Percentiles rank a stretch among this genome's conserved stretches.
These are phyloP conservation scores for Collybiopsis luxurians DNA, from an alignment of 768 basidiomycete species.

Conservation along the genomic window DNA sequence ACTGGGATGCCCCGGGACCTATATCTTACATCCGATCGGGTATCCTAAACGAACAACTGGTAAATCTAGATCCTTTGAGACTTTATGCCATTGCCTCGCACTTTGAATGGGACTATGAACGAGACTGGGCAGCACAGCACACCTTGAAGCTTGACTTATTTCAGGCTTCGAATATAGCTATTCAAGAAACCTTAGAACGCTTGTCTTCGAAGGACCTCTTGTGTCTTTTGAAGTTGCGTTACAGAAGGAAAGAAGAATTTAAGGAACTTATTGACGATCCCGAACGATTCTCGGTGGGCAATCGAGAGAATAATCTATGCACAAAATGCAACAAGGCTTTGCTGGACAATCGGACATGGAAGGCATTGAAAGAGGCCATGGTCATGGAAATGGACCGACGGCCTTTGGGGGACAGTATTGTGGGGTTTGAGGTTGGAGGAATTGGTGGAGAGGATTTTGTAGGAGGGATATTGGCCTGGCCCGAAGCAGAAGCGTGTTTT, in stretches of 20 bases:
- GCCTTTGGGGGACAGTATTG: conserved; percentile 50
- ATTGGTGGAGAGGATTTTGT: conserved; percentile 20
- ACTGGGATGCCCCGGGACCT: conserved; percentile 69
- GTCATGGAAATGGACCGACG: conserved; percentile 56
- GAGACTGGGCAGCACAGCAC: conserved; percentile 51
- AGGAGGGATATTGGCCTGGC: conserved; percentile 52
- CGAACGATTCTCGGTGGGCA: conserved; percentile 55
- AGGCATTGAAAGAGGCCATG: conserved; percentile 55
- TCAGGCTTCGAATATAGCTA: conserved; percentile 23
- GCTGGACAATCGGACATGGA: conserved; percentile 62
- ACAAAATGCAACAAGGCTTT: conserved; percentile 48
- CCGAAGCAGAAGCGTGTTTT: conserved; percentile 62
- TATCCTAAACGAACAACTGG: conserved; percentile 44
- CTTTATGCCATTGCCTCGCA: conserved; percentile 57
- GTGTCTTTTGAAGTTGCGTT: conserved; percentile 56
- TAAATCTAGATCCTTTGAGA: conserved; percentile 42
- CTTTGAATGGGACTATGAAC: conserved; percentile 60
- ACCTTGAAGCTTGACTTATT: conserved; percentile 54
- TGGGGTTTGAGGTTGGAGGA: conserved; percentile 3
- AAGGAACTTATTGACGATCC: conserved; percentile 51
- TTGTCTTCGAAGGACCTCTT: conserved; percentile 52
- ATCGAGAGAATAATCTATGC: conserved; percentile 45
- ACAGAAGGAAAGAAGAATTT: conserved; percentile 48
- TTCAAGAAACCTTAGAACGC: conserved; percentile 33
- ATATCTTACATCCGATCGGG: conserved; percentile 53